A percentile compares a stretch with the other conserved stretches of the same genome.
phyloP scores from a whole-genome alignment of 805 yeast species.

The Metschnikowia lachancei region DNA sequence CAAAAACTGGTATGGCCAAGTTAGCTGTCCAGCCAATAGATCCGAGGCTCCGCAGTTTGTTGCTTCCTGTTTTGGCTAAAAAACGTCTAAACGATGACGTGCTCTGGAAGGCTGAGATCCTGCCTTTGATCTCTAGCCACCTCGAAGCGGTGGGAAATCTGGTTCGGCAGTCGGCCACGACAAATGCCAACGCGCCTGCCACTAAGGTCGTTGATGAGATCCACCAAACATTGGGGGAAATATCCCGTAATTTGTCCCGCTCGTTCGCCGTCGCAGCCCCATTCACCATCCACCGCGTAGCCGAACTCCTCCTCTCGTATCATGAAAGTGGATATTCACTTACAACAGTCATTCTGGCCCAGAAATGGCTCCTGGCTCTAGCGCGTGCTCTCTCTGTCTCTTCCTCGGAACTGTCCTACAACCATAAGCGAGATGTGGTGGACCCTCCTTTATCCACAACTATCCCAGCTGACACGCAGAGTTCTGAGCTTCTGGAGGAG shows the following conservation, averaged over 20 bases:
- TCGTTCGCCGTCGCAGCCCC: constrained; percentile 25
- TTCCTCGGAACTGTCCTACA: constrained; percentile 11
- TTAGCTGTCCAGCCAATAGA: constrained; percentile 12
- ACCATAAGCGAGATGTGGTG: background rate
- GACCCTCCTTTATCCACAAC: constrained; percentile 1
- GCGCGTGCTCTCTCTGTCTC: constrained; percentile 15
- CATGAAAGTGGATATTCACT: constrained; percentile 18
- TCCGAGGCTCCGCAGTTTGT: constrained; percentile 10
- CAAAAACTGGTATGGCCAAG: constrained; percentile 16
- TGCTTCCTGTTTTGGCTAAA: constrained; percentile 12
- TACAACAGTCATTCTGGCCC: constrained; percentile 13
- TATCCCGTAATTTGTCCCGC: constrained; percentile 23
- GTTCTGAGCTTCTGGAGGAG: constrained; percentile 6
- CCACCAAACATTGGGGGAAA: constrained; percentile 3
- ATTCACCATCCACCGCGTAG: constrained; percentile 19
- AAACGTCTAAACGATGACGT: constrained; percentile 16
- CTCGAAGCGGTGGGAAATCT: constrained; percentile 9
- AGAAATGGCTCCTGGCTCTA: constrained; percentile 18
- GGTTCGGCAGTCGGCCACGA: constrained; percentile 6
- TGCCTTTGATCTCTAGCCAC: constrained; percentile 9
- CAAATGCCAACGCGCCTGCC: constrained; percentile 12
- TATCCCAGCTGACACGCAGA: background rate
- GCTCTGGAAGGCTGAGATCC: constrained; percentile 12
- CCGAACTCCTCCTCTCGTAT: constrained; percentile 17
- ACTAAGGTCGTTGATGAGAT: constrained; percentile 8